phyloP scores from a whole-genome alignment of 2,329 filamentous ascomycete species.

The Aurifilum marmelostoma region DNA sequence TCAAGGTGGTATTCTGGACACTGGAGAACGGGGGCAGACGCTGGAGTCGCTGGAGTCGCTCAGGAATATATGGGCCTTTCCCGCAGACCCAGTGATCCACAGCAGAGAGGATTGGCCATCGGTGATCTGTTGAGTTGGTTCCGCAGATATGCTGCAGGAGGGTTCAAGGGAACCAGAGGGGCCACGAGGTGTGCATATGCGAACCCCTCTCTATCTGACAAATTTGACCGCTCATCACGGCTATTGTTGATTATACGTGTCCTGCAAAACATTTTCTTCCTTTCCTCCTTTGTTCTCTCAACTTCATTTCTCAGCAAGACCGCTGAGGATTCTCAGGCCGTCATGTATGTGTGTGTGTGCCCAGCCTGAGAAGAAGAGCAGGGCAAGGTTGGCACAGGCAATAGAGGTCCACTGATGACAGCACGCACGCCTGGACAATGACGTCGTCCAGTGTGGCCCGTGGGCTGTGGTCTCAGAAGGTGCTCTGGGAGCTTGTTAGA shows the following conservation, averaged over 20 bases:
- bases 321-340: not conserved
- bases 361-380: constrained; percentile 1
- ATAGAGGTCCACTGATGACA: constrained; percentile 12
- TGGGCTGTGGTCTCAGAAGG: constrained; percentile 7
- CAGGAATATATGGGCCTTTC: not conserved
- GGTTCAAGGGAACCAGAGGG: not conserved
- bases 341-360: not conserved
- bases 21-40: not conserved
- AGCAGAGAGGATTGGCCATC: constrained; percentile 8
- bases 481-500: constrained; percentile 15
- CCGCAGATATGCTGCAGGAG: constrained; percentile 12
- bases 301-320: not conserved
- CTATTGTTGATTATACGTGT: not conserved
- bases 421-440: constrained; percentile 16
- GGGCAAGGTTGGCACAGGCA: constrained; percentile 18
- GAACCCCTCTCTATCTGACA: not conserved
- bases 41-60: not conserved
- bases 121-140: constrained; percentile 14
- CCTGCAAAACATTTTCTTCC: not conserved
- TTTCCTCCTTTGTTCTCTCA: not conserved
- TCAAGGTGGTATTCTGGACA: constrained; percentile 3
- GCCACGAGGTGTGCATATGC: constrained; percentile 8
- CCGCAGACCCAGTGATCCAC: constrained; percentile 10
- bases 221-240: constrained; percentile 14
- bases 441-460: constrained; percentile 18